Conservation (phyloP, 345 rosid genomes). For the Psidium friedrichsthalianum region DNA sequence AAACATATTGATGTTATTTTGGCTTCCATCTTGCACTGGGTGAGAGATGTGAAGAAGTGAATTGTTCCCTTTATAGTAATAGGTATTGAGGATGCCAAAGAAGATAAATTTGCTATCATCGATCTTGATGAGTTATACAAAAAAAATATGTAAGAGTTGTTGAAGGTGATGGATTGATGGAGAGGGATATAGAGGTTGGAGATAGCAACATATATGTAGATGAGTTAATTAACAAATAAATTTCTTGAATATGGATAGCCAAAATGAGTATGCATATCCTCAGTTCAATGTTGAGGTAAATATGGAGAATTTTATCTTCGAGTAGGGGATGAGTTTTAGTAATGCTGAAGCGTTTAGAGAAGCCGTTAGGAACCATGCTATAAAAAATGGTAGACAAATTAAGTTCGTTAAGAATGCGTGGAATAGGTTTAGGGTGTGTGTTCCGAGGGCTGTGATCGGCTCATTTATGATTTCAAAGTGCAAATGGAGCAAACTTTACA, state of each 20-base stretch:
- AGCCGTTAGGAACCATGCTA: not conserved
- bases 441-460: not conserved
- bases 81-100: not conserved
- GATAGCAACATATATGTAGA: not conserved
- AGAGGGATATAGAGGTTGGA: not conserved
- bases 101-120: not conserved
- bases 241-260: too few relatives aligned
- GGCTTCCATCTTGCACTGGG: not conserved
- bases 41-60: not conserved
- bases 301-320: not conserved
- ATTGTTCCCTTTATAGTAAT: not conserved
- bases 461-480: not conserved
- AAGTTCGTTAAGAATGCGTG: not conserved
- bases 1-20: not conserved
- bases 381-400: not conserved
- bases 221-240: rapidly evolving
- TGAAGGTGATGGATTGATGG: not conserved
- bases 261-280: too few relatives aligned
- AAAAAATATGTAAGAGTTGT: not conserved
- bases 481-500: not conserved
- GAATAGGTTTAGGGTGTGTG: not conserved
- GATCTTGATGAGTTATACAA: not conserved
- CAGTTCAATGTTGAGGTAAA: too few relatives aligned
- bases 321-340: not conserved
- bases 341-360: not conserved